Evolutionary conservation across 495 filamentous ascomycete genomes (phyloP), one percentile per base, ranked within the genome.

Genomic region (Neurospora pannonica): DNA sequence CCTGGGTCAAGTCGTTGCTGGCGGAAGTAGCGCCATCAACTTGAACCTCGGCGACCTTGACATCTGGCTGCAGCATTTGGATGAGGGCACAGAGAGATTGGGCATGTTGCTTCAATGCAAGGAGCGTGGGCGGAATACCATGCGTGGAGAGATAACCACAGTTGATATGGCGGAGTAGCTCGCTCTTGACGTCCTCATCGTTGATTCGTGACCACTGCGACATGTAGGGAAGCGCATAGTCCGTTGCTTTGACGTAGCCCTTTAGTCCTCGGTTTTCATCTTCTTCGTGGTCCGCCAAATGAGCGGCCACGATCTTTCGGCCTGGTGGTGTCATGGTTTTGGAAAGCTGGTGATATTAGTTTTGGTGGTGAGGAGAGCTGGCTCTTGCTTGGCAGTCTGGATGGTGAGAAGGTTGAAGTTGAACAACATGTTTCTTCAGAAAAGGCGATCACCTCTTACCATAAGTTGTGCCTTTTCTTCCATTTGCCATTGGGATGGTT

Each of bases 31-130:
- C 60, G 0, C 77, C 80, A 10, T 42, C 62, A 36, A 74, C 74
- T 43, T 81, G 40, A 60, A 82, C 74, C 72, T 84, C 74, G 38
- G 72, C 76, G 21, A 78, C 73, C 71, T 74, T 37, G 70, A 77
- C 28, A 70, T 71, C 78, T 42, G 86, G 81, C 9, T 77, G 82
- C 42, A 88, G 74, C 17, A 80, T 72, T 15, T 82, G 84, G 76
- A 89, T 88, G 21, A 89, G 80, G 7, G 83, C 78, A 70, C 82
- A 81, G 19, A 89, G 81, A 9, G 85, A 84, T 70, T 89, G 87
- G 11, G 84, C 87, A 72, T 89, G 87, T 76, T 88, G 86, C 77
- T 89, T 89, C 24, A 89, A 79, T 11, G 85, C 82, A 2, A 85
- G 78, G 38, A 89, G 78, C 19, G 86, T 88, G 6, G 87, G 87